phyloP scores from a whole-genome alignment of 805 yeast genomes.

The Saccharomycopsis schoenii region DNA sequence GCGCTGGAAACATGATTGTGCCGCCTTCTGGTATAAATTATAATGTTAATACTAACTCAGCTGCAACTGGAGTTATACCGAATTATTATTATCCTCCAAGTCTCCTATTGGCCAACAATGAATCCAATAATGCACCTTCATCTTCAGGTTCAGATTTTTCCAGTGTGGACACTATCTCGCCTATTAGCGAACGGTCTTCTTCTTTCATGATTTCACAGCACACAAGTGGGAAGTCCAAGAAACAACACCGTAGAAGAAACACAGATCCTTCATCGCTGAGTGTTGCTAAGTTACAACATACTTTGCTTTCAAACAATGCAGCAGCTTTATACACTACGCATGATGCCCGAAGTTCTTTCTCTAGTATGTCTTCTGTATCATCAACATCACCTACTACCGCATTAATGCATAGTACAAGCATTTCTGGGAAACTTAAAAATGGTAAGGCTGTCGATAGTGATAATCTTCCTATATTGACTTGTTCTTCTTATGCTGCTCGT shows the following conservation, averaged over 20 bases:
- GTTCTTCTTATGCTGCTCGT: not conserved
- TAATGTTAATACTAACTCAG: constrained; percentile 20
- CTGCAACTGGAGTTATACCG: constrained; percentile 6
- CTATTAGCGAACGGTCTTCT: not conserved
- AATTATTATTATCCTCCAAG: not conserved
- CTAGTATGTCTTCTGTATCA: constrained; percentile 7
- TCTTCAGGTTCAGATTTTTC: not conserved
- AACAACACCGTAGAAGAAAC: constrained; percentile 14
- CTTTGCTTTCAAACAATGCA: constrained; percentile 1
- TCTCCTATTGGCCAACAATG: not conserved
- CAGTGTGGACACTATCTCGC: not conserved
- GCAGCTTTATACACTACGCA: not conserved
- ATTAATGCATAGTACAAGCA: not conserved
- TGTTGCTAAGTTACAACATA: not conserved
- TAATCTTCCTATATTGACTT: not conserved
- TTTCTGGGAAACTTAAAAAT: not conserved
- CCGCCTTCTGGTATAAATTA: constrained; percentile 9
- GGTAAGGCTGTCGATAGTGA: not conserved
- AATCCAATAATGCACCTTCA: not conserved
- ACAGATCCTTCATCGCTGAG: constrained; percentile 11
- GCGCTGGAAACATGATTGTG: not conserved
- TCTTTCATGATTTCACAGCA: not conserved
- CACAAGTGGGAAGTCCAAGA: constrained; percentile 5
- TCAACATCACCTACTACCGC: constrained; percentile 12
- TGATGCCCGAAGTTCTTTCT: not conserved